Evolutionary conservation across 1,284 basidiomycete genomes (phyloP), one percentile per base, ranked within the genome.

Genomic region (Trichosporon sp.): DNA sequence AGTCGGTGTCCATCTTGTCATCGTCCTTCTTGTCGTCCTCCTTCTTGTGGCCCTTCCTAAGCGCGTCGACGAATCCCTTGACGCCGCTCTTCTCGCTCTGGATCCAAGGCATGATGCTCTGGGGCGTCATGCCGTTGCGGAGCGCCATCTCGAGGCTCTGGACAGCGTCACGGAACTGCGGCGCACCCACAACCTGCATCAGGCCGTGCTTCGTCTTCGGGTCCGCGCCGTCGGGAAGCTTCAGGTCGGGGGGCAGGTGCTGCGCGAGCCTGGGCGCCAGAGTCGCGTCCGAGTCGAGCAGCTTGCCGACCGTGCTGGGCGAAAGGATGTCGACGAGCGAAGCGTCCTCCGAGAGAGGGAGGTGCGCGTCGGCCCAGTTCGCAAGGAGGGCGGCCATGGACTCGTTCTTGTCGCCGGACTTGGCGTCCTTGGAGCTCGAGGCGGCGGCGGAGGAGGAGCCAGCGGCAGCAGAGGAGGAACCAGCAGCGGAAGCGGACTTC

Each of bases 91-190:
- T 35, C 31, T 63, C 59, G 32, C 59, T 63, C 59, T 63, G 31
- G 19, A 83, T 68, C 68, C 81, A 81, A 21, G 77, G 74, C 78
- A 84, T 81, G 74, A 83, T 77, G n/a, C 76, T 75, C 10, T 75
- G 76, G 2, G 81, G 81, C 51, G 83, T 71, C 3, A 79, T 82
- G 7, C 83, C 82, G 61, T 76, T 80, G 19, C 83, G 69, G 40
- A 84, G 72, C 8, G 83, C 83, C 68, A 80, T 80, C 66, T 84
- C 83, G n/a, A 84, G 77, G 65, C 74, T 76, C 10, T 74, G 74
- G 16, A 83, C 79, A 3, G 83, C 83, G 71, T 83, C 80, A 26
- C 75, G 79, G 76, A 83, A 81, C 70, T 84, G 82, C 2, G 82
- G 81, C 1, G 81, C 77, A 21, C 79, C 73, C 19, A 84, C 74